phyloP scores from a whole-genome alignment of 352 stramenopile species.

The Phytopythium litorale region DNA sequence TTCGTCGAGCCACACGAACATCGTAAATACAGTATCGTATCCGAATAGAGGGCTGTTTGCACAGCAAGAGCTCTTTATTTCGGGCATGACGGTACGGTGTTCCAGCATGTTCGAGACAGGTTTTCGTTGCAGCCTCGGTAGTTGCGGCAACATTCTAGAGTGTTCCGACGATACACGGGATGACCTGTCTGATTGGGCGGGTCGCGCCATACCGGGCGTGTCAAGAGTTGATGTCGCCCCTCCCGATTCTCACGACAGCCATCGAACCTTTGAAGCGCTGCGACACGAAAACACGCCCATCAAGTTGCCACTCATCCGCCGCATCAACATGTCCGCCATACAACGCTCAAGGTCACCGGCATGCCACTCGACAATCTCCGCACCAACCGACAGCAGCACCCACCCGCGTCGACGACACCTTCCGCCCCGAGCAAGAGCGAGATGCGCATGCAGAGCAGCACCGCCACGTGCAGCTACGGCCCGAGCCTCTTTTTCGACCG shows the following conservation, averaged over 20 bases:
- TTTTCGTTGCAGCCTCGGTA: not conserved
- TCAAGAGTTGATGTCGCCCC: conserved; percentile 1
- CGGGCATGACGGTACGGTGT: too few species aligned
- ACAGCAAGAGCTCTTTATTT: too few species aligned
- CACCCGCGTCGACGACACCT: not conserved
- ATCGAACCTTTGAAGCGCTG: not conserved
- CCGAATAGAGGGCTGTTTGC: too few species aligned
- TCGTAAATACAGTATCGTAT: too few species aligned
- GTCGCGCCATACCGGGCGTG: not conserved
- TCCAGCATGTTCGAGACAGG: not conserved
- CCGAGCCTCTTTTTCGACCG: conserved; percentile 41
- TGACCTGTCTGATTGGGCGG: not conserved
- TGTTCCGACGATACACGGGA: not conserved
- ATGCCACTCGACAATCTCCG: conserved; percentile 1
- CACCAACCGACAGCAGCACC: not conserved
- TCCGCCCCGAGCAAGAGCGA: not conserved
- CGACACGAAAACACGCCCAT: conserved; percentile 2
- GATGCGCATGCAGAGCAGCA: conserved; percentile 27
- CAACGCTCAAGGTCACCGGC: not conserved
- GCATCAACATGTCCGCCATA: not conserved
- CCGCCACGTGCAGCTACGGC: conserved; percentile 32
- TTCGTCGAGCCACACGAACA: too few species aligned
- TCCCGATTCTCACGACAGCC: not conserved
- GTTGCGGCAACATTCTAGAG: not conserved
- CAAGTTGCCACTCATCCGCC: not conserved